Conservation (phyloP, 2,329 filamentous ascomycete genomes). For the Pseudocercospora fijiensis region DNA sequence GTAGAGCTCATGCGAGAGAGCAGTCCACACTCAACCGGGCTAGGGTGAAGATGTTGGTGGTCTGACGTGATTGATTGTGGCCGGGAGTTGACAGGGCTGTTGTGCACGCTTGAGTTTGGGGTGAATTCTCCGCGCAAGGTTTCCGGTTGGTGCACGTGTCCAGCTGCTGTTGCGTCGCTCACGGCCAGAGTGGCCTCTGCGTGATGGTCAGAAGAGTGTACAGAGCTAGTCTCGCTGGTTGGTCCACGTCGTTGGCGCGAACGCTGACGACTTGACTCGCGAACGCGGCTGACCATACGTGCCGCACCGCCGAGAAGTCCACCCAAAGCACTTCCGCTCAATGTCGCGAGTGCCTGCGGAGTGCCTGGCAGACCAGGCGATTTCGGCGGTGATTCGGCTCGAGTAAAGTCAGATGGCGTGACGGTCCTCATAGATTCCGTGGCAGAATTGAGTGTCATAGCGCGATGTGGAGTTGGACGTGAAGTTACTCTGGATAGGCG, state of each 20-base stretch:
- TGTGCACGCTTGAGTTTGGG: conserved; percentile 22
- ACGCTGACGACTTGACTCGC: conserved; percentile 46
- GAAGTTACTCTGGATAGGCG: conserved; percentile 27
- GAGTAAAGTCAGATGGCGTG: conserved; percentile 42
- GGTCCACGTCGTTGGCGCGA: conserved; percentile 53
- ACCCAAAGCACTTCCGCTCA: conserved; percentile 44
- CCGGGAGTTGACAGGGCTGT: conserved; percentile 32
- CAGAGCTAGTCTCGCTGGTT: conserved; percentile 63
- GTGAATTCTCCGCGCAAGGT: conserved; percentile 42
- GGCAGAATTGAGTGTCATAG: conserved; percentile 44
- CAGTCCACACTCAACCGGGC: conserved; percentile 18
- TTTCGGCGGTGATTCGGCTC: conserved; percentile 38
- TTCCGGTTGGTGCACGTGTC: conserved; percentile 55
- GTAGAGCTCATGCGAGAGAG: conserved; percentile 33
- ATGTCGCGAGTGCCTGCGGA: conserved; percentile 45
- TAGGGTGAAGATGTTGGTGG: conserved; percentile 25
- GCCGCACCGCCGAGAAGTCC: conserved; percentile 50
- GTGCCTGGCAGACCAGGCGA: conserved; percentile 48
- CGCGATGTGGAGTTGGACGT: conserved; percentile 39
- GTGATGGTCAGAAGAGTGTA: conserved; percentile 62
- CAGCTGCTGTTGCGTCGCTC: conserved; percentile 62
- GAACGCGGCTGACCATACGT: conserved; percentile 48
- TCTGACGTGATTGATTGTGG: conserved; percentile 26
- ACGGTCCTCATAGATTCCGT: conserved; percentile 48
- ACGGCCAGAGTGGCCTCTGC: conserved; percentile 63